These are phyloP conservation scores for Ustilago cynodontis DNA, from an alignment of 1,284 basidiomycete species.

Conservation along the genomic window DNA sequence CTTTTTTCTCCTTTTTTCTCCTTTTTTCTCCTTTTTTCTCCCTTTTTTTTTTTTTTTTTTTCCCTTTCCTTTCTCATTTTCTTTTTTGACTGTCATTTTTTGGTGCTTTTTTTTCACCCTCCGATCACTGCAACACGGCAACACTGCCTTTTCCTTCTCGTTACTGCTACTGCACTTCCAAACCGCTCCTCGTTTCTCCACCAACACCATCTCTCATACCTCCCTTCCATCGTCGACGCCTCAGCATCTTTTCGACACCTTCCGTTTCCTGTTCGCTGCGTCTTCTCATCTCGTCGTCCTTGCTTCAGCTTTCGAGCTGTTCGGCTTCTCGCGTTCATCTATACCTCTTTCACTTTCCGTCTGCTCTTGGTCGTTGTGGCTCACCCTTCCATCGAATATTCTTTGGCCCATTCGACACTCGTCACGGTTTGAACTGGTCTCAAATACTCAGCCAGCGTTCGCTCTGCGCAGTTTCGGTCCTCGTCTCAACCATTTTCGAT, in stretches of 20 bases:
- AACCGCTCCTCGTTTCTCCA: background rate
- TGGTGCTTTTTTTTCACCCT: slow-evolving; percentile 49
- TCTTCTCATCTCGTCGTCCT: background rate
- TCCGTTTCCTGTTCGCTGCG: no score
- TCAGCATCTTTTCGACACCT: background rate
- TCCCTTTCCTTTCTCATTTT: slow-evolving; percentile 6
- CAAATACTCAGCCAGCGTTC: slow-evolving; percentile 3
- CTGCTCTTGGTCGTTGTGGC: background rate
- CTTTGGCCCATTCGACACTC: background rate
- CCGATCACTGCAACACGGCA: slow-evolving; percentile 37
- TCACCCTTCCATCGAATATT: slow-evolving; percentile 7
- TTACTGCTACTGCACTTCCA: background rate
- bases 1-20: slow-evolving; percentile 3
- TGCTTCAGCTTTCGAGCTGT: slow-evolving; percentile 13
- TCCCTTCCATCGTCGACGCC: background rate
- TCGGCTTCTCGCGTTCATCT: slow-evolving; percentile 21
- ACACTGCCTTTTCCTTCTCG: slow-evolving; percentile 5
- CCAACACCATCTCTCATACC: slow-evolving; percentile 6
- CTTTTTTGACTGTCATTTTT: no score
- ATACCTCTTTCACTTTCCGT: slow-evolving; percentile 14
- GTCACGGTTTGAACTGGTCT: slow-evolving; percentile 15
- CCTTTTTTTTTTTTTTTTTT: slow-evolving; percentile 15
- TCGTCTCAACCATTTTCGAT: background rate
- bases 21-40: slow-evolving; percentile 1
- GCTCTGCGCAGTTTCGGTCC: background rate